These are phyloP conservation scores for Globomyces pollinis-pini DNA, from an alignment of 192 early-diverging fungal genomes.

Conservation along the genomic window DNA sequence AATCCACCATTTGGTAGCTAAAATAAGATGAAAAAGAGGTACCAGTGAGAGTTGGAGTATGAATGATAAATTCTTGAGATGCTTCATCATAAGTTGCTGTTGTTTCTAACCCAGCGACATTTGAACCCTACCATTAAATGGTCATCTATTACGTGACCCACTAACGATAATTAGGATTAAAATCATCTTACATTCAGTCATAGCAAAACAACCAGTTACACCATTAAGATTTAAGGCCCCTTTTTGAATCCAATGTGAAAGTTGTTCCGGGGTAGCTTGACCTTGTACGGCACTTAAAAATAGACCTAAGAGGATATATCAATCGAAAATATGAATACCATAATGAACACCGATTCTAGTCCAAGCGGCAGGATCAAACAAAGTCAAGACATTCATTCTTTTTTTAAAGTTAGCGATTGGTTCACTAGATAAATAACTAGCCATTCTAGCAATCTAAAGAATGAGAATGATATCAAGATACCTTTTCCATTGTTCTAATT, in stretches of 20 bases:
- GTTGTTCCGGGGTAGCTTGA: slow-evolving; percentile 74
- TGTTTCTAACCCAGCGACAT: slow-evolving; percentile 86
- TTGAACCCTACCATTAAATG: slow-evolving; percentile 72
- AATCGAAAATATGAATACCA: slow-evolving; percentile 18
- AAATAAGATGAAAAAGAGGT: slow-evolving; percentile 22
- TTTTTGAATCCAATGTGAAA: slow-evolving; percentile 76
- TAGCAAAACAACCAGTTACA: slow-evolving; percentile 83
- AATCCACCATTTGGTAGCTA: slow-evolving; percentile 93
- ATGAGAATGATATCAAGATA: slow-evolving; percentile 26
- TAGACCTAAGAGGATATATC: too few species aligned
- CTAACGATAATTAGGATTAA: slow-evolving; percentile 37
- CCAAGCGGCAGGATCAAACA: slow-evolving; percentile 84
- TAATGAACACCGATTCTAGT: slow-evolving; percentile 87
- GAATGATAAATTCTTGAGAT: slow-evolving; percentile 77
- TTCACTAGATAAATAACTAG: slow-evolving; percentile 64
- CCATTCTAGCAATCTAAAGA: slow-evolving; percentile 52
- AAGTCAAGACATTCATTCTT: slow-evolving; percentile 64
- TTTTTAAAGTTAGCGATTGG: slow-evolving; percentile 60
- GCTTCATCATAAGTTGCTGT: slow-evolving; percentile 80
- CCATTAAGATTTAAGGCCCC: slow-evolving; percentile 76
- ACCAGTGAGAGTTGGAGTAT: slow-evolving; percentile 31
- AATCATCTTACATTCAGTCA: too few species aligned
- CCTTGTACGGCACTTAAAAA: slow-evolving; percentile 83
- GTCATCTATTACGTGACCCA: not conserved
- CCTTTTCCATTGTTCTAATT: slow-evolving; percentile 80